phyloP scores from a whole-genome alignment of 139 green algal species.

The Tetraselmis chui region DNA sequence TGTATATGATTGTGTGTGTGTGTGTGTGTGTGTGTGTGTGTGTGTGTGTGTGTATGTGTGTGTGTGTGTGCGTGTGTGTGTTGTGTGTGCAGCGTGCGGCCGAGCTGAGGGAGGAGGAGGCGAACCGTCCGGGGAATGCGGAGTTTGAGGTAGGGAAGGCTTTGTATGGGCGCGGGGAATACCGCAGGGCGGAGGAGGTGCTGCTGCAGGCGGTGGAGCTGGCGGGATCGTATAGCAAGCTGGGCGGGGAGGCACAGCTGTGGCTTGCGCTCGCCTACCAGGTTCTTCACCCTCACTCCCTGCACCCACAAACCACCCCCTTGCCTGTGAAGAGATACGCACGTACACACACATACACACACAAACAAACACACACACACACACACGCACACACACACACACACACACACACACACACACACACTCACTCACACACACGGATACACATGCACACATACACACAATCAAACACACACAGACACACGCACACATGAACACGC shows the following conservation, averaged over 20 bases:
- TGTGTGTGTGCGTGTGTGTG: background rate
- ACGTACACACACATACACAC: too few relatives aligned
- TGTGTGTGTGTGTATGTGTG: conserved; percentile 5
- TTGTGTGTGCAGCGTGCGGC: conserved; percentile 10
- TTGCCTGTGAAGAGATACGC: background rate
- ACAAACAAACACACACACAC: too few relatives aligned
- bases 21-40: conserved; percentile 27
- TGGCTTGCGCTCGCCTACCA: conserved; percentile 84
- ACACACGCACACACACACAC: background rate
- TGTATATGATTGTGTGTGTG: too few relatives aligned
- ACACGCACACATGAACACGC: too few relatives aligned
- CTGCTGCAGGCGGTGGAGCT: conserved; percentile 57
- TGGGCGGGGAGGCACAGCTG: conserved; percentile 74
- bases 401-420: background rate
- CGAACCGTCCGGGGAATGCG: conserved; percentile 11
- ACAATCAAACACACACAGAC: too few relatives aligned
- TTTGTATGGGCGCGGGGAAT: conserved; percentile 49
- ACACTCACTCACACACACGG: conserved; percentile 7
- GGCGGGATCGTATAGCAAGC: conserved; percentile 33
- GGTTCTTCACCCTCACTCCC: conserved; percentile 16
- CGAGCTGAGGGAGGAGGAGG: conserved; percentile 10
- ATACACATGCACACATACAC: too few relatives aligned
- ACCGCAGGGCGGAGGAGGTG: conserved; percentile 32
- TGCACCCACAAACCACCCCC: background rate
- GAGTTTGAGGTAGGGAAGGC: conserved; percentile 29